Evolutionary conservation across 306 rosid genomes (phyloP), one percentile per base, ranked within the genome.

Genomic region (Prunus mira): DNA sequence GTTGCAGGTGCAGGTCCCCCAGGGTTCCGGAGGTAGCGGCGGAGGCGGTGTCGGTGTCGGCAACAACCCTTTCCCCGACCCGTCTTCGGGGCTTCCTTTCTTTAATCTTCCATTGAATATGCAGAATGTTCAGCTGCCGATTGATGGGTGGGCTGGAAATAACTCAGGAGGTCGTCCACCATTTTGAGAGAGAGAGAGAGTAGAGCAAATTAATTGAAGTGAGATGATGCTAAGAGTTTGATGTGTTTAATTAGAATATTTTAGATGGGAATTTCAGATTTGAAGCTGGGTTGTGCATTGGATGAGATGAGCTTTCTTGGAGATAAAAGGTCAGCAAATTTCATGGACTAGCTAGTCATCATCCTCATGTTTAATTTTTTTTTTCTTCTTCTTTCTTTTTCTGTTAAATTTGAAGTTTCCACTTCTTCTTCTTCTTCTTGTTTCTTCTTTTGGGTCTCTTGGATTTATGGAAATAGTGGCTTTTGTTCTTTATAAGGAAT

Each of bases 111-210:
- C 98, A 6, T 67, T 88, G 12, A 92, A 88, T 90, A 90, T 93
- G 96, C 97, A 85, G 72, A 90, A 87, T 75, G 96, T 92, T 84
- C 97, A 94, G 83, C 62, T 91, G 25, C 94, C 96, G 5, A 79
- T 86, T 24, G 90, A 86, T 76, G 87, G 83, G 8, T 91, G 93
- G 91, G 84, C 83, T 13, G 79, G 72, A 61, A 64, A 24, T 34
- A 88, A 73, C 76, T 81, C 93, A 15, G 80, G 72, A 17, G 51
- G 9, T 50, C 81, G 76, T 71, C 71, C 76, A 17, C 71, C 47
- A 19, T 74, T 62, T 51, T 67, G 58, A 54, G 43, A 54, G 30
- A 28, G 30, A 28, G 30, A 28, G 43, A 38, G 43, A 38, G 43
- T 38, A 38, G 43, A 38, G 43, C 43, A 38, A 38, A 38, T 38